Evolutionary conservation across 441 rosid genomes (phyloP).

Genomic region (Metrosideros polymorpha): DNA sequence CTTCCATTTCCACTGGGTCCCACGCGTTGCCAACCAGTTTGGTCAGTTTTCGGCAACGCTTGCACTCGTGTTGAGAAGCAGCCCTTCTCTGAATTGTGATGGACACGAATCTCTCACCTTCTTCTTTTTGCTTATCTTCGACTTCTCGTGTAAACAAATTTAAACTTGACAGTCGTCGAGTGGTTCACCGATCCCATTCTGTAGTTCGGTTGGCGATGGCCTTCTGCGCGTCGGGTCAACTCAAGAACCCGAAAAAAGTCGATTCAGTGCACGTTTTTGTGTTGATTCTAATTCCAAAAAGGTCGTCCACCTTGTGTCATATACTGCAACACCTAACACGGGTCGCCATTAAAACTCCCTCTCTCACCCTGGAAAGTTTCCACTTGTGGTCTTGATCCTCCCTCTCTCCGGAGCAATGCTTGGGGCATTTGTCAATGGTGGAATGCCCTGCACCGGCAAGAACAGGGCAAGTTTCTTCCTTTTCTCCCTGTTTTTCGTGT

Average conservation of each 20-base stretch:
- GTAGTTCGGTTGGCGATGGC: background rate
- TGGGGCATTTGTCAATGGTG: background rate
- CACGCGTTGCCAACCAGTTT: background rate
- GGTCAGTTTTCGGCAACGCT: no score
- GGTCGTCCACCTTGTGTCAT: background rate
- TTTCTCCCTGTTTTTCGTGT: slow-evolving; percentile 7
- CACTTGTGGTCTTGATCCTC: background rate
- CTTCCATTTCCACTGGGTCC: background rate
- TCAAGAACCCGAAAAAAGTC: background rate
- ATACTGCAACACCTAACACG: background rate
- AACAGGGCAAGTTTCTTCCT: background rate
- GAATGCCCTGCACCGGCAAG: background rate
- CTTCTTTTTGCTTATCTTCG: background rate
- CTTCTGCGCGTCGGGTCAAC: background rate
- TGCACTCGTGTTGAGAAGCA: background rate
- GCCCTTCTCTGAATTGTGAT: background rate
- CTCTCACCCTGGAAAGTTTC: background rate
- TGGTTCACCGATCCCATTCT: background rate
- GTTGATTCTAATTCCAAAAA: background rate
- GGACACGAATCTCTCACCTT: background rate
- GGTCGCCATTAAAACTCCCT: background rate
- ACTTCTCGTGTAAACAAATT: background rate
- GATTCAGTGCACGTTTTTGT: background rate
- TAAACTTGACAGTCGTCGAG: no score
- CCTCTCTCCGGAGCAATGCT: background rate